Conservation (phyloP, 2,329 filamentous ascomycete species). For the Cordyceps militaris region DNA sequence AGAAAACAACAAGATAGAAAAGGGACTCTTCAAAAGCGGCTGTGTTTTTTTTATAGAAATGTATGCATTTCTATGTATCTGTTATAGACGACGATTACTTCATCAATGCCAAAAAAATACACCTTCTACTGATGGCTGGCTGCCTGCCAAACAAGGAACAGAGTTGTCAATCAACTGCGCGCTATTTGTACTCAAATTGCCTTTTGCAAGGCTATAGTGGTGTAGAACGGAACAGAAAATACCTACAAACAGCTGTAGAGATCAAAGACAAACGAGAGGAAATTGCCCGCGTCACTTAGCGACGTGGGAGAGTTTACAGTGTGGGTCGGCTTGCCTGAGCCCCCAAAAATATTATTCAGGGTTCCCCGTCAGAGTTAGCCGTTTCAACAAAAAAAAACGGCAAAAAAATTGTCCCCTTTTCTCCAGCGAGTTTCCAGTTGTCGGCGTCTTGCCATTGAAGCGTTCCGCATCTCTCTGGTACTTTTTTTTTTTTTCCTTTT, state of each 20-base stretch:
- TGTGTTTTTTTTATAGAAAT: constrained; percentile 8
- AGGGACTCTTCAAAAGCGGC: not conserved
- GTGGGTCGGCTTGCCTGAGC: no score
- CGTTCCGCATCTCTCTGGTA: not conserved
- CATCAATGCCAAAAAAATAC: not conserved
- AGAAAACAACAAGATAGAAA: no score
- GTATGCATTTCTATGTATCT: not conserved
- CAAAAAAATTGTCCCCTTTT: not conserved
- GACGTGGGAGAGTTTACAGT: no score
- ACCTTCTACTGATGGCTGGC: no score
- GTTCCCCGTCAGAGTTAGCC: constrained; percentile 5
- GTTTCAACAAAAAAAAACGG: not conserved
- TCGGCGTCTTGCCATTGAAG: constrained; percentile 7
- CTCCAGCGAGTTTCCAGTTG: not conserved
- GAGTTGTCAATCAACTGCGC: not conserved
- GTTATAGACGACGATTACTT: not conserved
- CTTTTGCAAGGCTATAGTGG: constrained; percentile 9
- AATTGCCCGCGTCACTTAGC: no score
- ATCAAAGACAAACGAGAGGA: not conserved
- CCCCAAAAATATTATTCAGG: not conserved
- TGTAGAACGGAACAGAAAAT: not conserved
- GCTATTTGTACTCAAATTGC: not conserved
- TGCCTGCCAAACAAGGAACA: no score
- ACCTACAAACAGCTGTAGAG: not conserved
- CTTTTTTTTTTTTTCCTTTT: not conserved